phyloP scores from a whole-genome alignment of 1,139 yeast species.

The Debaryomycetaceae sp. region DNA sequence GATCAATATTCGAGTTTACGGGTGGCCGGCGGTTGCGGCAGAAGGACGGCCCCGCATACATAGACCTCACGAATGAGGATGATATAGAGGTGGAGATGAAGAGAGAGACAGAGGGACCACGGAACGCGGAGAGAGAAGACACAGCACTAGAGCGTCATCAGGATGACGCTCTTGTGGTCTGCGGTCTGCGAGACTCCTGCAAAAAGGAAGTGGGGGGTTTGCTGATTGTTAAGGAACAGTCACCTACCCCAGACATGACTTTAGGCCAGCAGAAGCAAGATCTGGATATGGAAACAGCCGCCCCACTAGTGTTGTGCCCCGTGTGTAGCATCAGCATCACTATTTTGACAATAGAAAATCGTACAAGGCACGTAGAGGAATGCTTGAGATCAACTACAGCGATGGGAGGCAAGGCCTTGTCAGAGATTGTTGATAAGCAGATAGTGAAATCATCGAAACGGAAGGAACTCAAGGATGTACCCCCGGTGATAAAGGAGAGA shows the following conservation, averaged over 20 bases:
- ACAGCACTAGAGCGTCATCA: no score
- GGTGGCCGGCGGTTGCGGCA: neutral
- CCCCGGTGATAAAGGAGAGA: slow-evolving; percentile 3
- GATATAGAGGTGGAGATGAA: slow-evolving; percentile 1
- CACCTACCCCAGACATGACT: no score
- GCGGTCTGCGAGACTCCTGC: no score
- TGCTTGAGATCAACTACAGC: slow-evolving; percentile 30
- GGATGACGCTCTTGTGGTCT: no score
- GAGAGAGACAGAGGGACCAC: neutral
- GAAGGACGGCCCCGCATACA: neutral
- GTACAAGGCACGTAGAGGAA: slow-evolving; percentile 58
- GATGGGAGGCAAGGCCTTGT: neutral
- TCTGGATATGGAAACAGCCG: neutral
- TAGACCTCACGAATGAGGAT: slow-evolving; percentile 9
- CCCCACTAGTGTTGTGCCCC: slow-evolving; percentile 37
- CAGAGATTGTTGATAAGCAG: neutral
- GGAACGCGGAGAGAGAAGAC: no score
- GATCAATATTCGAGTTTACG: slow-evolving; percentile 13
- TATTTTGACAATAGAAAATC: slow-evolving; percentile 29
- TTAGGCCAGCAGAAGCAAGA: slow-evolving; percentile 2
- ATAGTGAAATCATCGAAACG: neutral
- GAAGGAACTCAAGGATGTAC: slow-evolving; percentile 5
- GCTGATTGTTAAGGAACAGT: no score
- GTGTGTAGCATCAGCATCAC: slow-evolving; percentile 41
- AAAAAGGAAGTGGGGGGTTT: no score